Evolutionary conservation across 2,329 filamentous ascomycete species (phyloP), one percentile per base, ranked within the genome.

Genomic region (Alternaria sp.): DNA sequence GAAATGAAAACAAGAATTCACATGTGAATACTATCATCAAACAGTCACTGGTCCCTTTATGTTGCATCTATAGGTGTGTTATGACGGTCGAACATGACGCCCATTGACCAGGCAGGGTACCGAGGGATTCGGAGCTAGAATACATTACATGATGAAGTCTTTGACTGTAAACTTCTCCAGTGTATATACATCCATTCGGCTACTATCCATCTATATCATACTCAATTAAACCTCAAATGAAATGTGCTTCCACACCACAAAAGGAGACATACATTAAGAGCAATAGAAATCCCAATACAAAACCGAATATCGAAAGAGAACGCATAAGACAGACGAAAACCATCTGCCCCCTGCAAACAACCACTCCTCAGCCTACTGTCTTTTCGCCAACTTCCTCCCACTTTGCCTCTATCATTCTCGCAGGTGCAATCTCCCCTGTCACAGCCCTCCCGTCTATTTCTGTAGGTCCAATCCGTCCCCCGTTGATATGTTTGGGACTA

Each of bases 361-460:
- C 20, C 12, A 7, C 46, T 36, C 46, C 30, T 18, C 30, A 14
- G 11, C 46, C 46, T 5, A 18, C 32, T 7, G 20, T 34, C 46
- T 49, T 49, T 32, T 49, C 46, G 6, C 30, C 46, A n/a, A 51
- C 49, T 22, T 51, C 34, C 49, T 51, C 49, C 49, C 34, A 51
- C 49, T 28, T 51, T 22, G 49, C 32, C n/a, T n/a, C n/a, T 22
- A 16, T 32, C 20, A 7, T 26, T 8, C 34, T 18, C 24, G 16
- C 48, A 28, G 36, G 11, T 11, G 49, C n/a, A 38, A 14, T 7
- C 5, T 30, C 34, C 49, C n/a, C 49, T 22, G 12, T 18, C 16
- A 51, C 34, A 41, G 49, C 34, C 24, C 11, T 51, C 6, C 34
- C 49, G 12, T 51, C 49, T 22, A 51, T 51, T 26, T 51, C 49